Conservation (phyloP, 2,329 filamentous ascomycete genomes). For the Hypoxylon sp. region DNA sequence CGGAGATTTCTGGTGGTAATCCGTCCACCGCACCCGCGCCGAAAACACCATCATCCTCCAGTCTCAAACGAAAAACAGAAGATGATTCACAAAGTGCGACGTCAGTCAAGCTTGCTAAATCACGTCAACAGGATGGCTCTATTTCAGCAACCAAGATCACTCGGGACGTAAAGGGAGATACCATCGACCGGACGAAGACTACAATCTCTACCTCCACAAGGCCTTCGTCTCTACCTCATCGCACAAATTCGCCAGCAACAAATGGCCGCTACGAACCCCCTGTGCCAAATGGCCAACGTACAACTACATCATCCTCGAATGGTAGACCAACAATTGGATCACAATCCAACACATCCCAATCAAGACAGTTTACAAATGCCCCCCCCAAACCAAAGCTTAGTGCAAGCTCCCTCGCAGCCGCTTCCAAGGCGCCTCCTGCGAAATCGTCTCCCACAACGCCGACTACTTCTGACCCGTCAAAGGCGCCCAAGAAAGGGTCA, state of each 20-base stretch:
- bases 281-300: slow-evolving; percentile 44
- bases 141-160: slow-evolving; percentile 50
- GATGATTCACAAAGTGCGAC: slow-evolving; percentile 58
- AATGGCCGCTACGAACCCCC: slow-evolving; percentile 51
- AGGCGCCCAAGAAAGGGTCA: slow-evolving; percentile 77
- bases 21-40: slow-evolving; percentile 56
- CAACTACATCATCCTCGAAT: slow-evolving; percentile 41
- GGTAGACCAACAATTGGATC: slow-evolving; percentile 35
- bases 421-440: slow-evolving; percentile 46
- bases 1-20: slow-evolving; percentile 72
- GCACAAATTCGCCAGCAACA: slow-evolving; percentile 47
- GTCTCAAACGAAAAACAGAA: slow-evolving; percentile 72
- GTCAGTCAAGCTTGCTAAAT: slow-evolving; percentile 50
- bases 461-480: slow-evolving; percentile 52
- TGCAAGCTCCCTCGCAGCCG: slow-evolving; percentile 31
- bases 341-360: slow-evolving; percentile 29
- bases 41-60: slow-evolving; percentile 52
- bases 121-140: slow-evolving; percentile 51
- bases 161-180: slow-evolving; percentile 48
- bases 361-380: slow-evolving; percentile 44
- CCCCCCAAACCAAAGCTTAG: slow-evolving; percentile 47
- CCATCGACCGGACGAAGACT: slow-evolving; percentile 47
- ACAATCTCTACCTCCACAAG: slow-evolving; percentile 47
- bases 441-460: slow-evolving; percentile 52
- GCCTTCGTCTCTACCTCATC: slow-evolving; percentile 52